Base-by-base conservation (phyloP, 352 stramenopile species). In the Globisporangium polare region DNA sequence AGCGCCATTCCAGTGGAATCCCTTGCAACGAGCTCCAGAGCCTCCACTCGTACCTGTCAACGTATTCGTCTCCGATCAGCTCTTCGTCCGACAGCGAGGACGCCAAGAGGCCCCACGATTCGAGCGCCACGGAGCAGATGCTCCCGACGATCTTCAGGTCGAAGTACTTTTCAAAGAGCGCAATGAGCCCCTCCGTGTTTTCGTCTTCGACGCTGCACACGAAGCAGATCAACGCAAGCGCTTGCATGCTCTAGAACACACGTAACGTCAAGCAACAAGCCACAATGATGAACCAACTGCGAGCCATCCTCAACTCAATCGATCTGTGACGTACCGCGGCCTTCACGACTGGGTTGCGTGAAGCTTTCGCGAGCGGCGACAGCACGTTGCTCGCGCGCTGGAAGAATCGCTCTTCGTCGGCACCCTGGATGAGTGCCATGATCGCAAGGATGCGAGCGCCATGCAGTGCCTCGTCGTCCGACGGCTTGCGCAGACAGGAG, bases 161-260 rank as follows among this genome's bases (percentile, higher is more conserved):
- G 53, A 94, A 86, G 67, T 84, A 89, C 31, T 76, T 83, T 39
- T 92, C 82, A 15, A 89, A 66, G 6, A 93, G 22, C 45, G 66
- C 59, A 53, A 94, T 65, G 24, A 96, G 61, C 22, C 88, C 74
- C 26, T 89, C 74, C 0, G 67, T 73, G 58, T 94, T 90, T 52
- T 94, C 87, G 18, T 92, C 71, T 54, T 94, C 87, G 13, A 80
- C 78, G 57, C 80, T 89, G 60, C 82, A 91, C 10, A 92, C 65
- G 58, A 94, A 92, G 64, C 81, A 91, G 52, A 84, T 72, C 41
- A 93, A 64, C 29, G 77, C 85, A 17, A 96, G 75, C 15, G 80
- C 76, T 62, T 74, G 73, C n/a, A 96, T 75, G 1, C 74, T 76
- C 84, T 94, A 53, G 27, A 27, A 20, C 60, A 60, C 17, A 26